These are phyloP conservation scores for Sporopachydermia cereana DNA, from an alignment of 1,139 yeast genomes.

Conservation along the genomic window DNA sequence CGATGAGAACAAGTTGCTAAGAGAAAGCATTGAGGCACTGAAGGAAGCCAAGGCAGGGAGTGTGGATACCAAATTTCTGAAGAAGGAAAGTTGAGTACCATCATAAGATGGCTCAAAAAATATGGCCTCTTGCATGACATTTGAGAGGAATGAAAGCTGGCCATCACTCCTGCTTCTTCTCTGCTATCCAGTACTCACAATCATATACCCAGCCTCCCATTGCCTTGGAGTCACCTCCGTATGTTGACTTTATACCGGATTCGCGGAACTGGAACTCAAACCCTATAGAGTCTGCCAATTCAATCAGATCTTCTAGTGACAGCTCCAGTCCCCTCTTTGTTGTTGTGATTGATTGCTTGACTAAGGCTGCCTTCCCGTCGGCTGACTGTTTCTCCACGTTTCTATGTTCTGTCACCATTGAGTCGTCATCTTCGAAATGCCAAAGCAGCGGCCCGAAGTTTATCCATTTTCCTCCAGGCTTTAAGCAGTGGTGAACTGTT, in stretches of 20 bases:
- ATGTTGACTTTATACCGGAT: constrained; percentile 36
- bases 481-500: constrained; percentile 42
- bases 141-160: too few relatives aligned
- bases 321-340: constrained; percentile 47
- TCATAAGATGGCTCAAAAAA: too few relatives aligned
- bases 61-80: too few relatives aligned
- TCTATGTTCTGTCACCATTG: constrained; percentile 16
- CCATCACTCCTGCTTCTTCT: too few relatives aligned
- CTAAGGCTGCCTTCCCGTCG: constrained; percentile 19
- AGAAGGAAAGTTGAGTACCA: too few relatives aligned
- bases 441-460: constrained; percentile 80
- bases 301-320: constrained; percentile 45
- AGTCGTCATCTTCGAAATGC: constrained; percentile 61
- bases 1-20: constrained; percentile 7
- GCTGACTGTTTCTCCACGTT: constrained; percentile 20
- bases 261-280: constrained; percentile 39
- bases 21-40: background rate
- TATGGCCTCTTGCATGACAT: too few relatives aligned
- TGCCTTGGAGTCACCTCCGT: constrained; percentile 42
- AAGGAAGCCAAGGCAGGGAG: too few relatives aligned
- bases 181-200: constrained; percentile 67
- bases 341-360: constrained; percentile 10
- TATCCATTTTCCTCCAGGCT: constrained; percentile 56
- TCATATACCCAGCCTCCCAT: constrained; percentile 50
- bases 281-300: constrained; percentile 38